These are phyloP conservation scores for Discostella stelligeroides DNA, from an alignment of 108 stramenopile genomes.

Conservation along the genomic window DNA sequence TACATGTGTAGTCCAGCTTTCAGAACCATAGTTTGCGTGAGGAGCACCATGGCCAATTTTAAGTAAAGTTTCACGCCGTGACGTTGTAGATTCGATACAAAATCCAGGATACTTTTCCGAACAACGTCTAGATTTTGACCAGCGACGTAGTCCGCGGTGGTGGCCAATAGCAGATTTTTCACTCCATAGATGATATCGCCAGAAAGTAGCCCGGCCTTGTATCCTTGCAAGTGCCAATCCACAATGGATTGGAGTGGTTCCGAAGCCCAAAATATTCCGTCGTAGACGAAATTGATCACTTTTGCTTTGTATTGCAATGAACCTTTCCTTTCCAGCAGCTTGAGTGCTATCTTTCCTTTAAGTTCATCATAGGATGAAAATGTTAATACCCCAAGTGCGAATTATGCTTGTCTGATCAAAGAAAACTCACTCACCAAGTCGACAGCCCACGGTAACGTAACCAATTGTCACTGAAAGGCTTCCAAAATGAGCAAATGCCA, in stretches of 20 bases:
- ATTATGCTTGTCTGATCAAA: too few species aligned
- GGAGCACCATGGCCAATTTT: background rate
- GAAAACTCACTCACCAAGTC: conserved; percentile 7
- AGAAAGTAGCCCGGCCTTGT: conserved; percentile 1
- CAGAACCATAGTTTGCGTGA: background rate
- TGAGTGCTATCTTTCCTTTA: conserved; percentile 4
- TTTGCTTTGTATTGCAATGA: background rate
- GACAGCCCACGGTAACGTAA: background rate
- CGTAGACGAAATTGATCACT: background rate
- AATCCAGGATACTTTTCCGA: conserved; percentile 10
- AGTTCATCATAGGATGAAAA: background rate
- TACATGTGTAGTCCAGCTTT: background rate
- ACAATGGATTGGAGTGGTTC: too few species aligned
- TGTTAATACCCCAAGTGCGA: background rate
- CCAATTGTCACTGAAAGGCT: background rate
- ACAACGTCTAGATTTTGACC: conserved; percentile 10
- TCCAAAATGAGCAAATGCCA: too few species aligned
- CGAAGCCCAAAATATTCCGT: conserved; percentile 1
- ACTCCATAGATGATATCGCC: conserved; percentile 9
- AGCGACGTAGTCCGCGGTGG: conserved; percentile 5
- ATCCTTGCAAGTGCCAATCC: conserved; percentile 3
- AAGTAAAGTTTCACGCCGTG: background rate
- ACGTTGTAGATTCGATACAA: background rate
- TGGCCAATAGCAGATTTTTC: background rate
- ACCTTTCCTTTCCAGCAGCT: conserved; percentile 2